Base-by-base conservation (phyloP, 106 monocot species). In the Acorus gramineus region DNA sequence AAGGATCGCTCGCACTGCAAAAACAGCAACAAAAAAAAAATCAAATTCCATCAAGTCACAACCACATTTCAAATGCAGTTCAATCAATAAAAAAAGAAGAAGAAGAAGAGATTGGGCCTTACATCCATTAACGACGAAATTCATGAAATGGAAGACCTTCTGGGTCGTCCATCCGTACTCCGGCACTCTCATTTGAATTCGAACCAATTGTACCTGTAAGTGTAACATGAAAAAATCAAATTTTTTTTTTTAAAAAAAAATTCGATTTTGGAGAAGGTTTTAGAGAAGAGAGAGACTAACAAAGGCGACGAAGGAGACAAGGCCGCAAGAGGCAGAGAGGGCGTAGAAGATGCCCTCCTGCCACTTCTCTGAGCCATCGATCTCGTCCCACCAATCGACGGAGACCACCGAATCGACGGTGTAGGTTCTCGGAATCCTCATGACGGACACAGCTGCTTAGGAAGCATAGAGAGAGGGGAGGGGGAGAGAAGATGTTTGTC, bases 161-260 rank as follows among this genome's bases (percentile, higher is more conserved):
- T 94, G 89, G 3, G 84, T 94, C 44, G 84, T 94, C 89, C 93
- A 94, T 54, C 89, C 84, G 73, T 67, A 93, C 49, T 94, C 86
- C 46, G 84, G 86, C 56, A 89, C 89, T 64, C 93, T 77, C 8
- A 71, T 47, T 54, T 94, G 86, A 68, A 94, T 94, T 52, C 89
- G 78, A 14, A 79, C 55, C 7, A 94, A 77, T 81, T 94, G 93
- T 56, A 89, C 80, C 93, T 94, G 74, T 10, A 45, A 57, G 52
- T 10, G 5, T 11, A 10, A 55, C 10, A 55, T 11, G 13, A 55
- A 55, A 55, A 11, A 55, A n/a, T 10, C 4, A 55, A 55, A 55
- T 11, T n/a, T n/a, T n/a, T n/a, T n/a, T n/a, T n/a, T n/a, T n/a
- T n/a, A n/a, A n/a, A n/a, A n/a, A 10, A 55, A n/a, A n/a, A 55